Conservation (phyloP, 306 rosid genomes). For the Vigna trinervia region DNA sequence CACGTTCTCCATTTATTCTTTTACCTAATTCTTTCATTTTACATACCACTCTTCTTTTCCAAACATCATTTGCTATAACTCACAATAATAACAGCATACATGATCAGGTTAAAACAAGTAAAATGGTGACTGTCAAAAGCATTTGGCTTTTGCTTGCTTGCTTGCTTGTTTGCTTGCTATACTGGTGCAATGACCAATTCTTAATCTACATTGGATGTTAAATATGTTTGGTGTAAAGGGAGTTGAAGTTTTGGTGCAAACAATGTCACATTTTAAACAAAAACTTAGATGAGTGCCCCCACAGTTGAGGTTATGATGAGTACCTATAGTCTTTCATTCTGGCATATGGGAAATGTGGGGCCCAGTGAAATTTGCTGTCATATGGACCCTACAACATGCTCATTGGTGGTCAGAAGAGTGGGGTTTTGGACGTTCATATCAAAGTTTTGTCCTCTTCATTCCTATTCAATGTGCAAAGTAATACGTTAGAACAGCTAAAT, state of each 20-base stretch:
- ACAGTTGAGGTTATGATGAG: conserved; percentile 21
- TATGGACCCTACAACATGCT: not conserved
- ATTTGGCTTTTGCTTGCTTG: not conserved
- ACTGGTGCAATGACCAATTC: too few relatives aligned
- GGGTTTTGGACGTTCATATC: conserved; percentile 28
- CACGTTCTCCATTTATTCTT: conserved; percentile 41
- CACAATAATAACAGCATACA: too few relatives aligned
- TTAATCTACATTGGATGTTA: not conserved
- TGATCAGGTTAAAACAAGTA: not conserved
- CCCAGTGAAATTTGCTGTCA: conserved; percentile 33
- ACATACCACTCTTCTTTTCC: conserved; percentile 22
- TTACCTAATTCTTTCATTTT: conserved; percentile 26
- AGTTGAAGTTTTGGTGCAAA: not conserved
- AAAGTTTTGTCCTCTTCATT: conserved; percentile 46
- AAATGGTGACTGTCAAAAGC: too few relatives aligned
- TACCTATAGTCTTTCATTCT: not conserved
- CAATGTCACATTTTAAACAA: not conserved
- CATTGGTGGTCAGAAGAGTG: conserved; percentile 8
- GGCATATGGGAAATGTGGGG: conserved; percentile 23
- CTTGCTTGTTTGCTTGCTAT: not conserved
- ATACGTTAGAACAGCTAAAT: conserved; percentile 37
- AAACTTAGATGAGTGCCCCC: conserved; percentile 22
- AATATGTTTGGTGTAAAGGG: not conserved
- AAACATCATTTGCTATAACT: not conserved
- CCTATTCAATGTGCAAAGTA: conserved; percentile 46